Percentiles rank a stretch among this genome's conserved stretches.
Conservation (phyloP, 2,329 filamentous ascomycete species). For the Coleophoma cylindrospora region DNA sequence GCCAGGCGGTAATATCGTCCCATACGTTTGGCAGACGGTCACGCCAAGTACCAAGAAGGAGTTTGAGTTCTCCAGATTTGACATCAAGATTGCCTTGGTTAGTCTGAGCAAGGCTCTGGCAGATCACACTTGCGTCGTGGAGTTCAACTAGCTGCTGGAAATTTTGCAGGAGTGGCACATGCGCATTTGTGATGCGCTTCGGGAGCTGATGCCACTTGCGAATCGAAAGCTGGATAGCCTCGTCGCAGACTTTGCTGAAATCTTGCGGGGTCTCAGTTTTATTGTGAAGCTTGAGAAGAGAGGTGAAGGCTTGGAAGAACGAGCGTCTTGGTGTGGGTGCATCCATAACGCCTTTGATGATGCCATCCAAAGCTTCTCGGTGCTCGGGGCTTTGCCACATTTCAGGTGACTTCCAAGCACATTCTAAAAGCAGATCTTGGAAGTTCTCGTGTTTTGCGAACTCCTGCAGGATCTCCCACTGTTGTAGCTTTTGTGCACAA, state of each 20-base stretch:
- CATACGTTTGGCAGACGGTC: conserved; percentile 95
- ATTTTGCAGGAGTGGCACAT: conserved; percentile 91
- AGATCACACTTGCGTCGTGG: conserved; percentile 96
- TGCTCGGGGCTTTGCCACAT: conserved; percentile 87
- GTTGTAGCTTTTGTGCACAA: conserved; percentile 95
- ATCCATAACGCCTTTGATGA: conserved; percentile 97
- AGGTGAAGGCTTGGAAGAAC: conserved; percentile 99
- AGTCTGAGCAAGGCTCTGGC: conserved; percentile 80
- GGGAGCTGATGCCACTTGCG: conserved; percentile 99
- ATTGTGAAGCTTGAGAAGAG: conserved; percentile 86
- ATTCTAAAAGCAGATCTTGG: conserved; percentile 91
- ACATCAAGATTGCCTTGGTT: conserved; percentile 81
- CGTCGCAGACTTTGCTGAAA: conserved; percentile 87
- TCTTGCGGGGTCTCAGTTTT: conserved; percentile 77
- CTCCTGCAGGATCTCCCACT: conserved; percentile 97
- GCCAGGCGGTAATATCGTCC: conserved; percentile 99
- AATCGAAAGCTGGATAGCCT: conserved; percentile 95
- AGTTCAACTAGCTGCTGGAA: conserved; percentile 98
- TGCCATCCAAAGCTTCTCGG: conserved; percentile 81
- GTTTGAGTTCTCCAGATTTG: conserved; percentile 92
- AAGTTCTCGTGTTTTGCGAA: conserved; percentile 99
- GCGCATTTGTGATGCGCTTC: conserved; percentile 85
- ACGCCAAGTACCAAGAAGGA: conserved; percentile 90
- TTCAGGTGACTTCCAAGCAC: conserved; percentile 92
- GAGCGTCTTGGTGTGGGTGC: conserved; percentile 88